These are phyloP conservation scores for Trypanosoma avium DNA, from an alignment of 208 protist genomes.

Conservation along the genomic window DNA sequence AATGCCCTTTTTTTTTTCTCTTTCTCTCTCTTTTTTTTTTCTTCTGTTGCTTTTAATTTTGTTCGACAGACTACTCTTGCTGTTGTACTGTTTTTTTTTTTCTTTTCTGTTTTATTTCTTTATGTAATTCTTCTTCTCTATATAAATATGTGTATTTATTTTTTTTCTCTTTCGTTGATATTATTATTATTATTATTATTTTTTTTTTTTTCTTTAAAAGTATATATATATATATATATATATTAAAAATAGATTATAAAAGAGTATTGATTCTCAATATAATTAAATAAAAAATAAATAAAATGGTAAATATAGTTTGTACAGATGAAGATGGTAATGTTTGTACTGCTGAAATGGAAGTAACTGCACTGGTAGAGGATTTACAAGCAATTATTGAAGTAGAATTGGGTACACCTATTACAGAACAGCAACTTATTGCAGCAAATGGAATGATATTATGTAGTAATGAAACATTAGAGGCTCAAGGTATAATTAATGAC, in stretches of 20 bases:
- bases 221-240: not conserved
- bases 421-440: slow-evolving; percentile 14
- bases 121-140: not conserved
- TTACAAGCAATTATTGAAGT: slow-evolving; percentile 21
- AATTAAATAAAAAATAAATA: not conserved
- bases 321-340: slow-evolving; percentile 4
- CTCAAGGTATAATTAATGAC: slow-evolving; percentile 10
- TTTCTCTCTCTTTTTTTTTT: slow-evolving; percentile 11
- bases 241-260: not conserved
- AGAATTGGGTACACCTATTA: slow-evolving; percentile 22
- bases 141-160: not conserved
- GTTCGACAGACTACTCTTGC: too few species aligned
- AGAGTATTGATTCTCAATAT: not conserved
- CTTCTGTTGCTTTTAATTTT: not conserved
- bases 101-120: not conserved
- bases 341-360: slow-evolving; percentile 13
- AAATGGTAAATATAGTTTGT: slow-evolving; percentile 20
- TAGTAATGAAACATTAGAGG: slow-evolving; percentile 13
- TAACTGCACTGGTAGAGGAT: slow-evolving; percentile 13
- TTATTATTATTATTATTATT: not conserved
- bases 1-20: slow-evolving; percentile 14
- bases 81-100: slow-evolving; percentile 8
- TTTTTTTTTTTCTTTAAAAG: not conserved
- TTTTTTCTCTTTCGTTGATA: not conserved
- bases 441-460: slow-evolving; percentile 2